Conservation (phyloP, 1,139 yeast genomes). For the Meyerozyma athensensis region DNA sequence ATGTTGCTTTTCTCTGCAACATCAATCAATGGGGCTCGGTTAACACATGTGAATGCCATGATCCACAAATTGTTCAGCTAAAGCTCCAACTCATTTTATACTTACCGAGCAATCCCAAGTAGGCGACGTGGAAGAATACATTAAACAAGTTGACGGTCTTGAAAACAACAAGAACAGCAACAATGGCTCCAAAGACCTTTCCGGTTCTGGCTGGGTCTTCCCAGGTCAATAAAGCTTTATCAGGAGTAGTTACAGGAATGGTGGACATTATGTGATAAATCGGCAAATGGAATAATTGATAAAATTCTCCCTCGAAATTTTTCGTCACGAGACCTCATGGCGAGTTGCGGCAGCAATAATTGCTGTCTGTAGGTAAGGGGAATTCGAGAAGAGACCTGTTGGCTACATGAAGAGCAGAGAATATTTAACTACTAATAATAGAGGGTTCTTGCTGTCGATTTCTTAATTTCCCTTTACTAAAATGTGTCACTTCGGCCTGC, state of each 20-base stretch:
- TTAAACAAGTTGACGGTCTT: conserved; percentile 70
- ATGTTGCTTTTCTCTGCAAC: not conserved
- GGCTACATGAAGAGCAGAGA: not conserved
- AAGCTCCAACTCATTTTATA: conserved; percentile 9
- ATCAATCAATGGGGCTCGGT: not conserved
- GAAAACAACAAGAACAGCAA: conserved; percentile 56
- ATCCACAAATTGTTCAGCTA: not conserved
- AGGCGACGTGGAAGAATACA: conserved; percentile 54
- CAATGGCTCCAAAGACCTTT: conserved; percentile 63
- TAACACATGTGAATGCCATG: not conserved
- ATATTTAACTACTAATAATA: too few relatives aligned
- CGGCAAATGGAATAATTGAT: not conserved
- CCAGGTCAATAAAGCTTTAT: conserved; percentile 62
- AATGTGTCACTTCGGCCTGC: not conserved
- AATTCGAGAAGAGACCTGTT: not conserved
- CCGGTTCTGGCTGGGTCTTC: conserved; percentile 75
- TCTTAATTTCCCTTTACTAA: too few relatives aligned
- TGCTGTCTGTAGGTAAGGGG: not conserved
- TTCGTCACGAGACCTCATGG: conserved; percentile 2
- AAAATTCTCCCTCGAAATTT: conserved; percentile 2
- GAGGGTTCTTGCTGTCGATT: too few relatives aligned
- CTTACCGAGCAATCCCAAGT: conserved; percentile 44
- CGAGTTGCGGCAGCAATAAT: conserved; percentile 3
- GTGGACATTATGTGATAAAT: conserved; percentile 5
- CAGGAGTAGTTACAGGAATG: conserved; percentile 12